Percentiles rank a stretch among this genome's conserved stretches.
These are phyloP conservation scores for Colletotrichum filicis DNA, from an alignment of 2,329 filamentous ascomycete species.

Conservation along the genomic window DNA sequence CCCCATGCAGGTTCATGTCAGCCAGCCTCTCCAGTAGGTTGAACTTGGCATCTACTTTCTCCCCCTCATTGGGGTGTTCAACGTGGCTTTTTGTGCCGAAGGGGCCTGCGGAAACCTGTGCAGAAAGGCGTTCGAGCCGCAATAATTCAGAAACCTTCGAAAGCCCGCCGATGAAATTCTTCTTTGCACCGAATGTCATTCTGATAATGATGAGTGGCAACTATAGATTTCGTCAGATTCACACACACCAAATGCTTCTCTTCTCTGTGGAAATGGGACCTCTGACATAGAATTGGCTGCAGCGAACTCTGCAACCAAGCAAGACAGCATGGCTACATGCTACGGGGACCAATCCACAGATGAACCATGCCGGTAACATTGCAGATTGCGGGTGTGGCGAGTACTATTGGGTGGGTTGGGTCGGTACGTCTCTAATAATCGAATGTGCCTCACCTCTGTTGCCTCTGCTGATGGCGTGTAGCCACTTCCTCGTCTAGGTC, in stretches of 20 bases:
- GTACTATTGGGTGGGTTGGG: not conserved
- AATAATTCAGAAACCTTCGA: no score
- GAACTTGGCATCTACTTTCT: slow-evolving; percentile 1
- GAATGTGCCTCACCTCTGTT: slow-evolving; percentile 6
- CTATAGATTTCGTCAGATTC: no score
- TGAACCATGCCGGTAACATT: not conserved
- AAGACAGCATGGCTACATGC: not conserved
- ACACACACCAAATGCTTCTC: no score
- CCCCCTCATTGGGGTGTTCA: not conserved
- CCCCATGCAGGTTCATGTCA: slow-evolving; percentile 4
- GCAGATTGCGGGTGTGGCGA: slow-evolving; percentile 21
- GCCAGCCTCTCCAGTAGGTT: not conserved
- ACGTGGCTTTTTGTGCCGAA: no score
- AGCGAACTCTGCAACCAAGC: not conserved
- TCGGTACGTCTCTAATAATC: slow-evolving; percentile 26
- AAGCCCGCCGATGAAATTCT: no score
- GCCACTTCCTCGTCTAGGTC: slow-evolving; percentile 3
- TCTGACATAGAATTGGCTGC: no score
- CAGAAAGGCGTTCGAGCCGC: no score
- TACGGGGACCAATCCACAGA: not conserved
- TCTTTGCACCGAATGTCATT: no score
- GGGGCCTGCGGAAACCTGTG: not conserved
- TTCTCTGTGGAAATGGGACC: no score
- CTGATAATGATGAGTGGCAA: no score
- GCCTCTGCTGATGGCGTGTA: slow-evolving; percentile 10